Evolutionary conservation across 768 basidiomycete species (phyloP), one percentile per base, ranked within the genome.

Genomic region (Pisolithus sp.): DNA sequence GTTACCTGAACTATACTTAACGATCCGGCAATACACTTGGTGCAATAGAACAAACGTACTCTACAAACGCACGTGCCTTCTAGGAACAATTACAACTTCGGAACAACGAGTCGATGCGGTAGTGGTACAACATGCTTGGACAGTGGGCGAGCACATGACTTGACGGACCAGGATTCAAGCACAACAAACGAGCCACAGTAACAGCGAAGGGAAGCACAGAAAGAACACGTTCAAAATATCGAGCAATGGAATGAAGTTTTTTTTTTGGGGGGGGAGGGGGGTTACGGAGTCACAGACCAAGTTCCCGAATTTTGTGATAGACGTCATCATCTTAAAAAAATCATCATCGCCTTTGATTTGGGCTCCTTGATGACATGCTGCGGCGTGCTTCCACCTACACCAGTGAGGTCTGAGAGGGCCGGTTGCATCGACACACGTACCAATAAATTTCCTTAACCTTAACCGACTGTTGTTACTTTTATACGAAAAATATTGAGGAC

Each of bases 361-460:
- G 5, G 76, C 76, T 17, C 77, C 76, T 49, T 78, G 77, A 60
- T 92, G 89, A 58, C 89, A 92, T 17, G 76, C 58, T 1, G 86
- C 86, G 26, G 89, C 89, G 60, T 92, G 89, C 66, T 92, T 89
- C 85, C 85, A 89, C 86, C 83, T 85, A 47, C 18, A 17, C 18
- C 28, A 45, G 44, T 58, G 49, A 61, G 59, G 49, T 48, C 13
- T 34, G 31, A 9, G 20, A 26, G 21, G 40, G 12, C 48, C 23
- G 18, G 43, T 50, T 50, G 40, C 34, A 43, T 18, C 20, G n/a
- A 9, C n/a, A 47, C 31, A 72, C 79, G 47, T 60, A 89, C 87
- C 89, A 90, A 60, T 82, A 82, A 6, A 90, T 73, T 58, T 89
- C 87, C 57, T 79, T 81, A 30, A 87, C 82, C 85, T 86, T 48